Percentiles rank a stretch among this genome's conserved stretches.
Evolutionary conservation across 2,329 filamentous ascomycete genomes (phyloP).

Genomic region (Fusarium bactridioides): DNA sequence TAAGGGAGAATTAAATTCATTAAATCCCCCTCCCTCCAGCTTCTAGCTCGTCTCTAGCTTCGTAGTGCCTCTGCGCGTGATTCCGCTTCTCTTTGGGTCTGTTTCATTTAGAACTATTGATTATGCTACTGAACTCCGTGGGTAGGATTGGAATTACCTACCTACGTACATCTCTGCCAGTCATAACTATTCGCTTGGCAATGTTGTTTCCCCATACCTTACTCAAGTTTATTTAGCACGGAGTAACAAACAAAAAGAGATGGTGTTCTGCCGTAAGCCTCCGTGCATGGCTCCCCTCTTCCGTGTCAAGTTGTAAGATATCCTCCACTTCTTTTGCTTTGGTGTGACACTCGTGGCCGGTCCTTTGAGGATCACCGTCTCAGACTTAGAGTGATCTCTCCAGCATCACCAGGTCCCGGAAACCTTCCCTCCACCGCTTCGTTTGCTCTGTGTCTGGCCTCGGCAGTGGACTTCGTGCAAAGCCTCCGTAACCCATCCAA

Average conservation of each 20-base stretch:
- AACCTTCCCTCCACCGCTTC: slow-evolving; percentile 63
- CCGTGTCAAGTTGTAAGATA: background rate
- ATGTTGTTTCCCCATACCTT: background rate
- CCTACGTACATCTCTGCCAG: background rate
- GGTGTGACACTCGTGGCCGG: slow-evolving; percentile 16
- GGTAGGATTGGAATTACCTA: background rate
- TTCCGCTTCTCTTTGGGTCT: slow-evolving; percentile 4
- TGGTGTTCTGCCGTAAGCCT: slow-evolving; percentile 32
- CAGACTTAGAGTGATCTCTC: slow-evolving; percentile 56
- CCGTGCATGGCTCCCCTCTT: slow-evolving; percentile 6
- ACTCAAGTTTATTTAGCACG: background rate
- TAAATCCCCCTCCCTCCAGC: slow-evolving; percentile 1
- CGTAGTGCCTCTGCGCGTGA: slow-evolving; percentile 25
- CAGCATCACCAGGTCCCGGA: slow-evolving; percentile 59
- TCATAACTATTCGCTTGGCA: background rate
- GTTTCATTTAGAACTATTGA: slow-evolving; percentile 19
- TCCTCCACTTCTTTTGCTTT: slow-evolving; percentile 4
- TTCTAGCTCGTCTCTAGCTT: slow-evolving; percentile 28
- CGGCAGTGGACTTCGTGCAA: slow-evolving; percentile 43
- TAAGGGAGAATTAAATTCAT: background rate
- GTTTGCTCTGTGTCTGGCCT: slow-evolving; percentile 59
- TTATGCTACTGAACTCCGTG: background rate
- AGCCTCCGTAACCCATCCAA: slow-evolving; percentile 74
- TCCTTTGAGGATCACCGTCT: slow-evolving; percentile 13
- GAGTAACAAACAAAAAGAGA: background rate